Evolutionary conservation across 2,329 filamentous ascomycete species (phyloP).

Genomic region (Emydomyces testavorans): DNA sequence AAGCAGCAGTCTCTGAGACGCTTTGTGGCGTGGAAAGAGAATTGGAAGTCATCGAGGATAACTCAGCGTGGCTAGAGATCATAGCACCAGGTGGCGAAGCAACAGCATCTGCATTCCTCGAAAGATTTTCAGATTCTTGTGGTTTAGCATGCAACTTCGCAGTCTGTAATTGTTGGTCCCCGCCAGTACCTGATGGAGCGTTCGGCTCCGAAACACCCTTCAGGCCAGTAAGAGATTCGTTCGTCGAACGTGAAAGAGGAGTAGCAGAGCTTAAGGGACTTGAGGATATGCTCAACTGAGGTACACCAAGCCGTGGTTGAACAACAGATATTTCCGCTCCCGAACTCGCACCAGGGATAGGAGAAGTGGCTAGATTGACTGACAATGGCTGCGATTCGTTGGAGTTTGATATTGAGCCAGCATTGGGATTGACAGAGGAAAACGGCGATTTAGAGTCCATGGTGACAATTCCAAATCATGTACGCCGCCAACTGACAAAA

Average conservation of each 20-base stretch:
- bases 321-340: background rate
- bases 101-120: background rate
- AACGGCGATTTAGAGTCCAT: background rate
- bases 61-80: constrained; percentile 7
- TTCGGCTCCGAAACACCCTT: background rate
- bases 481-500: too few species aligned
- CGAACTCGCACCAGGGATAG: background rate
- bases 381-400: background rate
- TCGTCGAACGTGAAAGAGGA: background rate
- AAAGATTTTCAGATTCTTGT: background rate
- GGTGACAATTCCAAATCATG: too few species aligned
- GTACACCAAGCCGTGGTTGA: background rate
- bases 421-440: background rate
- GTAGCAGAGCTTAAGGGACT: background rate
- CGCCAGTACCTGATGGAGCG: background rate
- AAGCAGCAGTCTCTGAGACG: background rate
- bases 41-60: constrained; percentile 12
- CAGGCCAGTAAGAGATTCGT: background rate
- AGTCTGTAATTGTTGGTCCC: background rate
- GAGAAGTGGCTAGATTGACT: background rate
- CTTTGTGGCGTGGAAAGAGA: background rate
- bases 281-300: background rate
- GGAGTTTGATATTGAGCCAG: background rate
- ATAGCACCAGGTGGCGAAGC: background rate
- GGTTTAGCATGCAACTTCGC: background rate